These are phyloP conservation scores for Cladosporium velox DNA, from an alignment of 2,329 filamentous ascomycete species.

Conservation along the genomic window DNA sequence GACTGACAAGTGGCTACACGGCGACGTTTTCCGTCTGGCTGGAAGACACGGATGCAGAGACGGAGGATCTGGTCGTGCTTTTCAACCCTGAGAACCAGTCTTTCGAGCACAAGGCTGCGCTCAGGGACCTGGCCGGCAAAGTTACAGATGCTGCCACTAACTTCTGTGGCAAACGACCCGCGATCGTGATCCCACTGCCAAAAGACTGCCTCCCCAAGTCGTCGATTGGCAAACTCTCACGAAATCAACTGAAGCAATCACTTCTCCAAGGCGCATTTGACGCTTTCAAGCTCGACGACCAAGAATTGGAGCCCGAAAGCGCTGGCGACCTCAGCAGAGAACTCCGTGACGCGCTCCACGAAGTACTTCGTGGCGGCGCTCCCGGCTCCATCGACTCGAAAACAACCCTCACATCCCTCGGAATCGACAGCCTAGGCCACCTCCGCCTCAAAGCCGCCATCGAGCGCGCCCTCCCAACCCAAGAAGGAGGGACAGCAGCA, in stretches of 20 bases:
- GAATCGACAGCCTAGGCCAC: slow-evolving; percentile 22
- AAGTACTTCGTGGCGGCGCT: slow-evolving; percentile 22
- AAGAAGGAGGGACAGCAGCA: neutral
- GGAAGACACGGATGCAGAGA: slow-evolving; percentile 25
- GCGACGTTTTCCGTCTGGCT: slow-evolving; percentile 29
- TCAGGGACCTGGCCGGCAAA: slow-evolving; percentile 25
- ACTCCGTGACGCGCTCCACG: slow-evolving; percentile 17
- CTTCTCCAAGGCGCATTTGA: slow-evolving; percentile 24
- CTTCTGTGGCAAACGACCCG: slow-evolving; percentile 25
- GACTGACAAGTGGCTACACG: slow-evolving; percentile 24
- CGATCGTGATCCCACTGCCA: slow-evolving; percentile 27
- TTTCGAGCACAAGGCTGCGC: slow-evolving; percentile 23
- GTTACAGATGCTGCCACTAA: slow-evolving; percentile 22
- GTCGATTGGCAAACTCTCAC: slow-evolving; percentile 31
- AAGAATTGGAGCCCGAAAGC: neutral
- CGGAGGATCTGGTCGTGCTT: slow-evolving; percentile 26
- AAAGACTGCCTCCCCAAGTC: slow-evolving; percentile 27
- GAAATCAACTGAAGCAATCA: slow-evolving; percentile 25
- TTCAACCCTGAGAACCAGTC: slow-evolving; percentile 25
- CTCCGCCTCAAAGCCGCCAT: slow-evolving; percentile 29
- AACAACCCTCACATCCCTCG: slow-evolving; percentile 23
- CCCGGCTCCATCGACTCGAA: slow-evolving; percentile 7
- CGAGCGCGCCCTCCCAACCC: slow-evolving; percentile 22
- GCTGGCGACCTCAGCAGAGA: slow-evolving; percentile 13
- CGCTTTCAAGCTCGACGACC: slow-evolving; percentile 7